Evolutionary conservation across 257 asterid genomes (phyloP), one percentile per base, ranked within the genome.

Genomic region (Ajuga chamaepitys): DNA sequence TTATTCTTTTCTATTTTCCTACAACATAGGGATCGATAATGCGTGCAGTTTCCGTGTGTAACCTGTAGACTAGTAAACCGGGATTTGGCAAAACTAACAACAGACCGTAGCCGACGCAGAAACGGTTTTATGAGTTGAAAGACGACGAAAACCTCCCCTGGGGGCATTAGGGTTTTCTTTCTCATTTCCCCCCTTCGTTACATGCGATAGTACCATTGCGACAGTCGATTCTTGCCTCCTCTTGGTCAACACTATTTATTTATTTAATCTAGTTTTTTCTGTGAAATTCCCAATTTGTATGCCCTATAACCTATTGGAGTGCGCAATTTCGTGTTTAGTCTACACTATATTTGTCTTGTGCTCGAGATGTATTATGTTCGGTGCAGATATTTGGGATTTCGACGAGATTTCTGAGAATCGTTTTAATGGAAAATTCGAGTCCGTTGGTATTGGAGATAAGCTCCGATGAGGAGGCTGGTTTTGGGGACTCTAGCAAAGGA

Each of bases 391-490:
- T 40, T 16, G 4, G 56, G 45, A 60, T 21, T 64, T 68, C 57
- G 56, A 50, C 38, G 58, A 16, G 28, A 24, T 35, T 69, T n/a
- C 30, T 20, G 58, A 58, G 64, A 78, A 57, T 63, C 32, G 21
- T 52, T 54, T 11, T 71, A 66, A 86, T 88, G 98, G 89, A 70
- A 17, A 68, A 68, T 45, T 53, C 69, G 54, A 63, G 77, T 21
- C 74, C 68, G 51, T 40, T 70, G 58, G 7, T 83, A 10, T 62
- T 85, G 42, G 92, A 88, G 16, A 78, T 91, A 67, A 87, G 95
- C 67, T 88, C 98, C 55, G 98, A 88, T 17, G 96, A 88, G 69
- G 95, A 88, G 53, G 66, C 56, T 22, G 80, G 61, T 54, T 78
- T 77, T 46, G 84, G 81, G 2, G 75, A 72, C 54, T 20, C 16